These are phyloP conservation scores for Leccinum disarticulatum DNA, from an alignment of 768 basidiomycete species.

Conservation along the genomic window DNA sequence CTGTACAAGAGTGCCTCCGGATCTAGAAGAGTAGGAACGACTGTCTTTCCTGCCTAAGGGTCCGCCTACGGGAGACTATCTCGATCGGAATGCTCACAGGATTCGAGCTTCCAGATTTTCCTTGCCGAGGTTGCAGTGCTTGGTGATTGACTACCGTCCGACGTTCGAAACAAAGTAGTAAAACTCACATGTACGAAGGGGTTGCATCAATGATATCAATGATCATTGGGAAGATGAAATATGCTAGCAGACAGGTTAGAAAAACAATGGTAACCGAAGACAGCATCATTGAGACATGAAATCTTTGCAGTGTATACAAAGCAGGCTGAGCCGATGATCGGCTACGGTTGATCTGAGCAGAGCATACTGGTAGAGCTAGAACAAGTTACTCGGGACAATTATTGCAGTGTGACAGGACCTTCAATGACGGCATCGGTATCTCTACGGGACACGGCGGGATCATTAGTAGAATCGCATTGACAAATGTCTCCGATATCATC, in stretches of 20 bases:
- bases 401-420: not conserved
- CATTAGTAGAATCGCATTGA: not conserved
- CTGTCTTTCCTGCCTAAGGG: too few species aligned
- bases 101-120: not conserved
- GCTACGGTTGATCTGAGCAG: too few species aligned
- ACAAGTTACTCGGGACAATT: too few species aligned
- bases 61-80: too few species aligned
- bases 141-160: not conserved
- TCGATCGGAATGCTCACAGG: slow-evolving; percentile 1
- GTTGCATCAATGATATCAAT: not conserved
- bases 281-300: too few species aligned
- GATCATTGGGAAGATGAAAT: not conserved
- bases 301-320: too few species aligned
- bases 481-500: not conserved
- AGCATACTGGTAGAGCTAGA: too few species aligned
- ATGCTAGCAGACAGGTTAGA: too few species aligned
- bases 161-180: not conserved
- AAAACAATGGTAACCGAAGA: too few species aligned
- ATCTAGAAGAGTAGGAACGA: too few species aligned
- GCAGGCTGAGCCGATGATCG: too few species aligned
- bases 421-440: not conserved
- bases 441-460: not conserved
- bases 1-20: not conserved
- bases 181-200: not conserved
- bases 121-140: not conserved